Evolutionary conservation across 345 rosid species (phyloP).

Genomic region (Abelmoschus esculentus): DNA sequence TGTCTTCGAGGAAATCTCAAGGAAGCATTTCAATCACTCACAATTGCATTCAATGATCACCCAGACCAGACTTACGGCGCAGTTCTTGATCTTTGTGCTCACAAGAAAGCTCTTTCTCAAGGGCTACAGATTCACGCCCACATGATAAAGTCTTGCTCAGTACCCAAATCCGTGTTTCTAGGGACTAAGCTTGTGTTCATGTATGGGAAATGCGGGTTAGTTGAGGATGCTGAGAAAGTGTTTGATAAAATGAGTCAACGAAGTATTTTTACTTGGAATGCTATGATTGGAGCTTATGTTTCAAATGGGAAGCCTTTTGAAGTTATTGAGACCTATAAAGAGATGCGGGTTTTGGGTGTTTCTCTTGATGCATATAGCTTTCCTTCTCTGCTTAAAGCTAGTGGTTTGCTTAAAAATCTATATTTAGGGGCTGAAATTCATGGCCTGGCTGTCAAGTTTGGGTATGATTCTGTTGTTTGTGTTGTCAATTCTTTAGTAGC

Average conservation of each 20-base stretch:
- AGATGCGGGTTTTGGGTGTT: conserved; percentile 44
- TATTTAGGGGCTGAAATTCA: conserved; percentile 53
- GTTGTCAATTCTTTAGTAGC: conserved; percentile 63
- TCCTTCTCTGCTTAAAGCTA: conserved; percentile 57
- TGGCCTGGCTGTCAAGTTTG: conserved; percentile 44
- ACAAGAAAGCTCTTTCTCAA: conserved; percentile 26
- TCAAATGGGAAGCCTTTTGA: conserved; percentile 40
- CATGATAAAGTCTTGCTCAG: conserved; percentile 29
- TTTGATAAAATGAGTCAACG: conserved; percentile 60
- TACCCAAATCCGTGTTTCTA: conserved; percentile 29
- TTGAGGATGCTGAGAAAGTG: conserved; percentile 45
- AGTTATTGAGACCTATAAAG: conserved; percentile 41
- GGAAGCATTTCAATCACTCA: conserved; percentile 32
- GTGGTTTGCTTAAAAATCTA: conserved; percentile 34
- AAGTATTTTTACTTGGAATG: conserved; percentile 68
- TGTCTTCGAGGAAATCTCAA: conserved; percentile 30
- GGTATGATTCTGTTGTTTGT: conserved; percentile 32
- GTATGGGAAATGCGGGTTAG: conserved; percentile 59
- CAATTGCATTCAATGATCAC: conserved; percentile 7
- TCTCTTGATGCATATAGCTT: conserved; percentile 52
- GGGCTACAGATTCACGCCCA: conserved; percentile 58
- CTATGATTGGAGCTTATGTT: conserved; percentile 58
- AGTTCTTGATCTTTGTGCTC: conserved; percentile 45
- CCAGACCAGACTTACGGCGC: conserved; percentile 34
- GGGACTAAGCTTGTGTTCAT: conserved; percentile 59